Percentiles rank a stretch among this genome's conserved stretches.
These are phyloP conservation scores for Gloeostereum incarnatum DNA, from an alignment of 768 basidiomycete species.

Conservation along the genomic window DNA sequence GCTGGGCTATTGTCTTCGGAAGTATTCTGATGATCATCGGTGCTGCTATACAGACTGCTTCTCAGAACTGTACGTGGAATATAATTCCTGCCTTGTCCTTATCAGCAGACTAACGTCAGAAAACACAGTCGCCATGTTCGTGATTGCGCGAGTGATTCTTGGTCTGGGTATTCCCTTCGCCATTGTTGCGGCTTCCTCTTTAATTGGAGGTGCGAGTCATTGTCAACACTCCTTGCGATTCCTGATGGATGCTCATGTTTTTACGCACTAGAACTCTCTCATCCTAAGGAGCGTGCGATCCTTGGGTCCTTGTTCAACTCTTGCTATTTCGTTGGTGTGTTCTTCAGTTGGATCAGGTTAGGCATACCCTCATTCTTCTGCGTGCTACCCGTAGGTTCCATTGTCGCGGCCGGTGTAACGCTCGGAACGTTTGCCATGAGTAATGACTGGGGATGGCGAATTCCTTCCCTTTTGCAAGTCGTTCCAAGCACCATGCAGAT, in stretches of 20 bases:
- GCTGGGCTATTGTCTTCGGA: conserved; percentile 40
- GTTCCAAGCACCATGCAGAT: conserved; percentile 45
- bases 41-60: conserved; percentile 34
- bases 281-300: conserved; percentile 61
- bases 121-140: conserved; percentile 54
- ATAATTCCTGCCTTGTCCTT: background rate
- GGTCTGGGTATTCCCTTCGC: conserved; percentile 55
- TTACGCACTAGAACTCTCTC: conserved; percentile 54
- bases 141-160: conserved; percentile 42
- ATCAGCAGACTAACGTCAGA: background rate
- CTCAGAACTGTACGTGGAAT: conserved; percentile 42
- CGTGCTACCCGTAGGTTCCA: conserved; percentile 25
- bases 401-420: conserved; percentile 51
- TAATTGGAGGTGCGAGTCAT: conserved; percentile 46
- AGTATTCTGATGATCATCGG: conserved; percentile 40
- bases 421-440: conserved; percentile 55
- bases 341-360: too few relatives aligned
- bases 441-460: conserved; percentile 60
- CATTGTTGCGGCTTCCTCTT: conserved; percentile 54
- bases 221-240: background rate
- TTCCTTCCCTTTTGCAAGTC: conserved; percentile 53
- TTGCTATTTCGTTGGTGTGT: conserved; percentile 47
- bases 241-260: too few relatives aligned
- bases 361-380: background rate
- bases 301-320: conserved; percentile 60